Percentiles rank a stretch among this genome's conserved stretches.
These are phyloP conservation scores for Hamigera avellanea DNA, from an alignment of 495 filamentous ascomycete genomes.

Conservation along the genomic window DNA sequence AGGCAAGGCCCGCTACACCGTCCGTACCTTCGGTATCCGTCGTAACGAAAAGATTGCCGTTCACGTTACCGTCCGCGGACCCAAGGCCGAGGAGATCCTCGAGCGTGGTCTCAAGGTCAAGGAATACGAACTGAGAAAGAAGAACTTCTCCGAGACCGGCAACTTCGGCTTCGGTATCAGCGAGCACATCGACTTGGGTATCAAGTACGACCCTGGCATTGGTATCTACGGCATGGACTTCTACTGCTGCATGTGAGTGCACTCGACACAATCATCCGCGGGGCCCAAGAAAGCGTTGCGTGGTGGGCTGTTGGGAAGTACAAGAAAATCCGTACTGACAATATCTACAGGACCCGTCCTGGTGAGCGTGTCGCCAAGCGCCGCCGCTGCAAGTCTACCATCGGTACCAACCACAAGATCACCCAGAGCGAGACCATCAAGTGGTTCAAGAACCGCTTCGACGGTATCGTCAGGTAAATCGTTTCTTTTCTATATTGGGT, in stretches of 20 bases:
- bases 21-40: conserved; percentile 99
- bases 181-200: conserved; percentile 99
- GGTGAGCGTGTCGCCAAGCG: conserved; percentile 96
- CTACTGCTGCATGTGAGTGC: conserved; percentile 95
- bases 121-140: conserved; percentile 98
- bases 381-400: conserved; percentile 71
- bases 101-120: conserved; percentile 99
- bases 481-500: conserved; percentile 3
- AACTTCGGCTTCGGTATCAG: conserved; percentile 99
- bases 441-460: conserved; percentile 99
- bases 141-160: conserved; percentile 98
- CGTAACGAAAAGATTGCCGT: conserved; percentile 99
- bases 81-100: conserved; percentile 99
- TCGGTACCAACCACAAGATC: conserved; percentile 87
- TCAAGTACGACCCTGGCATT: conserved; percentile 99
- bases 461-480: conserved; percentile 87
- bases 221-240: conserved; percentile 99
- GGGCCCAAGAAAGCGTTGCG: neutral
- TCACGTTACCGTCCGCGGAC: conserved; percentile 98
- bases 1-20: conserved; percentile 99
- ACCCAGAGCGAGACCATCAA: conserved; percentile 86
- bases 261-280: neutral
- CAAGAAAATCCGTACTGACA: no score
- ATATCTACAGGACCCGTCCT: conserved; percentile 61
- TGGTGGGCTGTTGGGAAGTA: no score